Conservation (phyloP, 2,329 filamentous ascomycete genomes). For the Colletotrichum eremochloae region DNA sequence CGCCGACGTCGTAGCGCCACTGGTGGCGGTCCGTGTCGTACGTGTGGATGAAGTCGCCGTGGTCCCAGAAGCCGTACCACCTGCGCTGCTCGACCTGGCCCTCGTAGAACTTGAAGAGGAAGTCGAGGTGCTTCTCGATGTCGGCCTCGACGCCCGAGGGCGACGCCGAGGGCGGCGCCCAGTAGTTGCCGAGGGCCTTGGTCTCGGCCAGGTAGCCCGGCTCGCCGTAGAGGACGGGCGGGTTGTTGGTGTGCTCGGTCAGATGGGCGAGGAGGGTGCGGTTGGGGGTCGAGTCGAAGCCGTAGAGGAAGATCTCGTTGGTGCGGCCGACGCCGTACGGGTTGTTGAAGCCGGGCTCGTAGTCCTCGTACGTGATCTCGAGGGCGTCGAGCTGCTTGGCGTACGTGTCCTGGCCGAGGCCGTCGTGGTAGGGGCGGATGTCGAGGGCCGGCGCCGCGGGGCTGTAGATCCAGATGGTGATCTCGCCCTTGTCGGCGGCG, state of each 20-base stretch:
- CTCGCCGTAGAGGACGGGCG: conserved; percentile 64
- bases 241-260: conserved; percentile 61
- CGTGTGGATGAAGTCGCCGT: conserved; percentile 74
- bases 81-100: conserved; percentile 67
- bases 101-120: conserved; percentile 68
- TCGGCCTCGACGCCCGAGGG: conserved; percentile 49
- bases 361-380: conserved; percentile 75
- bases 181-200: conserved; percentile 67
- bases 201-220: conserved; percentile 64
- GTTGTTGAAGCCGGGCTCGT: conserved; percentile 66
- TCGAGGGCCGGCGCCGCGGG: conserved; percentile 69
- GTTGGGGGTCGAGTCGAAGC: conserved; percentile 66
- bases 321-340: conserved; percentile 71
- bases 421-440: conserved; percentile 69
- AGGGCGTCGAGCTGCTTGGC: conserved; percentile 70
- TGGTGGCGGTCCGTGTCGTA: conserved; percentile 70
- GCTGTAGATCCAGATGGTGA: conserved; percentile 73
- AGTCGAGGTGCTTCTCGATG: conserved; percentile 67
- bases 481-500: conserved; percentile 60
- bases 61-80: conserved; percentile 75
- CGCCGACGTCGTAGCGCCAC: conserved; percentile 74
- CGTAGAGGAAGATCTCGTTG: conserved; percentile 67
- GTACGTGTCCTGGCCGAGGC: conserved; percentile 68
- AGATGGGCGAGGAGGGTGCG: conserved; percentile 59
- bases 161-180: conserved; percentile 55